Evolutionary conservation across 768 basidiomycete genomes (phyloP).

Genomic region (Saitozyma sp.): DNA sequence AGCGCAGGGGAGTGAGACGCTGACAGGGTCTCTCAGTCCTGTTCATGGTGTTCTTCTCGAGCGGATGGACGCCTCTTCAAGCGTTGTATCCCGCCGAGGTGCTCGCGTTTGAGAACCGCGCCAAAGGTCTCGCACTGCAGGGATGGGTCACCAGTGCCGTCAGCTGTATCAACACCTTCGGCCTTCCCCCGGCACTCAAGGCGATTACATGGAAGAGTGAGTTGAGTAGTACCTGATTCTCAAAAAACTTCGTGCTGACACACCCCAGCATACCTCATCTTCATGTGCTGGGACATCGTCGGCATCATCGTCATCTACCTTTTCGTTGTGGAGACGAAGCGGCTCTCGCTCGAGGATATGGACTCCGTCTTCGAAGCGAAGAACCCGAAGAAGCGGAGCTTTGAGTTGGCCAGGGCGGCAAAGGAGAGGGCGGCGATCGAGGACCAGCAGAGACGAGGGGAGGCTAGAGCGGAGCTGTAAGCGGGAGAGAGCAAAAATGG

Average conservation of each 20-base stretch:
- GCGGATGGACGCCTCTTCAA: constrained; percentile 65
- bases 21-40: constrained; percentile 13
- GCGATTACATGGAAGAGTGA: constrained; percentile 25
- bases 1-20: not conserved
- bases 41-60: constrained; percentile 56
- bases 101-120: constrained; percentile 58
- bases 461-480: no score
- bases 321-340: constrained; percentile 59
- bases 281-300: constrained; percentile 59
- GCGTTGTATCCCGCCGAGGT: constrained; percentile 60
- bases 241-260: not conserved
- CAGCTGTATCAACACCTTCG: constrained; percentile 46
- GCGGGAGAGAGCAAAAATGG: no score
- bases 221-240: not conserved
- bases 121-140: constrained; percentile 61
- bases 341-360: constrained; percentile 60
- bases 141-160: constrained; percentile 56
- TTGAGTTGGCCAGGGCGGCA: constrained; percentile 21
- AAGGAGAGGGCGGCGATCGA: constrained; percentile 4
- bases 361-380: constrained; percentile 53
- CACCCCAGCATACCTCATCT: constrained; percentile 58
- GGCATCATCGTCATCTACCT: constrained; percentile 59
- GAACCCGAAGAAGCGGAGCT: constrained; percentile 27
- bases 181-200: constrained; percentile 22
- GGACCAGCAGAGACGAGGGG: no score